Evolutionary conservation across 352 stramenopile species (phyloP), one percentile per base, ranked within the genome.

Genomic region (Pythium graminicola): DNA sequence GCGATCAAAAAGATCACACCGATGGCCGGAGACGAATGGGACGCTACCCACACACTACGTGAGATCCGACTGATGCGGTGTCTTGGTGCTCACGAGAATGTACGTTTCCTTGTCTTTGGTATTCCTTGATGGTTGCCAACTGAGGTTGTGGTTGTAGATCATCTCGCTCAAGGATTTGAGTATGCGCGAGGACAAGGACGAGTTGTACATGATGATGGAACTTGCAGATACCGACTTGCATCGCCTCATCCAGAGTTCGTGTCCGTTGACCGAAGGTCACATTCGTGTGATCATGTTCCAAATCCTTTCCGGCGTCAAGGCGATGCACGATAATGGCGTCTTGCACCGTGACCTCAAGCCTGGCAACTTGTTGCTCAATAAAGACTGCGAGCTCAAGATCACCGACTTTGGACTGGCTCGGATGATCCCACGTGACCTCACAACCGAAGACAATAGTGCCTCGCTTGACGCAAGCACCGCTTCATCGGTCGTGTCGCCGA

Each of bases 11-110:
- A 93, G 62, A 86, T 95, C 41, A 87, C 81, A 33, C 89, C 84
- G 57, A 80, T 81, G 9, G 98, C 98, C 62, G 92, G 98, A 45
- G 96, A 99, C 70, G 88, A 99, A 28, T 95, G 99, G 40, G 97
- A 99, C 67, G 97, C 97, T 33, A 99, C 99, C 71, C 89, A 97
- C 41, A 99, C 99, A 57, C 72, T 99, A 40, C 82, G 96, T 20
- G 97, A 99, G 70, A 98, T 99, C 64, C 94, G 95, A 49, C 68
- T 98, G 32, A 62, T 98, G 40, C 84, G 95, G 58, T 85, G 95
- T 46, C 95, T 98, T 80, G 76, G 93, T 16, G 38, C 38, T 47
- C 89, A 96, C 65, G 86, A 97, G 66, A 97, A 97, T 50, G 80
- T 99, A 54, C 97, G 99, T 38, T 14, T 14, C 31, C 9, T 99